A percentile compares a stretch with the other conserved stretches of the same genome.
Conservation (phyloP, 108 stramenopile species). For the Fistulifera solaris region DNA sequence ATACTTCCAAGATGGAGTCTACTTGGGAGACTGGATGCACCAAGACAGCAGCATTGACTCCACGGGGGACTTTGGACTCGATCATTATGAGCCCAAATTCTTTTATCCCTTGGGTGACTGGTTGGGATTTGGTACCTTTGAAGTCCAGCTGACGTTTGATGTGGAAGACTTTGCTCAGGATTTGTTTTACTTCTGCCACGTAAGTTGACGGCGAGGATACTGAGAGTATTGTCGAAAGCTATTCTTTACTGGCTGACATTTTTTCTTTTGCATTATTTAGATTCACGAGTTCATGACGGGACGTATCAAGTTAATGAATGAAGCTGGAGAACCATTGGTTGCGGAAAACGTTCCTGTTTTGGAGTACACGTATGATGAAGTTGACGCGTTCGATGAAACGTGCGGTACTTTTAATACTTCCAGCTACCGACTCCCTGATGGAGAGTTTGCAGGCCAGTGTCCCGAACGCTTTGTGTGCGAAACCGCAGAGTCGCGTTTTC, state of each 20-base stretch:
- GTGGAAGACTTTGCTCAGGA: constrained; percentile 39
- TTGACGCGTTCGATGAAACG: constrained; percentile 33
- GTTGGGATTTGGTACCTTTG: constrained; percentile 49
- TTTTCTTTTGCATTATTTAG: no score
- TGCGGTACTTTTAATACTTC: constrained; percentile 66
- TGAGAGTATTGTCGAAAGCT: no score
- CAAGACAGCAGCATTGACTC: constrained; percentile 27
- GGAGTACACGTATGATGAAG: constrained; percentile 42
- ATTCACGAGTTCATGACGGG: constrained; percentile 23
- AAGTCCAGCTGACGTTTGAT: constrained; percentile 51
- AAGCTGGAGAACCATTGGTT: constrained; percentile 11
- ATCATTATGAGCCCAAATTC: constrained; percentile 78
- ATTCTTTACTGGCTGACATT: no score
- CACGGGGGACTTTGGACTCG: constrained; percentile 64
- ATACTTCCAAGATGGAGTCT: constrained; percentile 57
- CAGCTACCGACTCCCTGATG: constrained; percentile 42
- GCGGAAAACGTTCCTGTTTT: constrained; percentile 25
- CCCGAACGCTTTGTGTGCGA: constrained; percentile 43
- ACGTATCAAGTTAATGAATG: constrained; percentile 52
- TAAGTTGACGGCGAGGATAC: no score
- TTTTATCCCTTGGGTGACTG: constrained; percentile 73
- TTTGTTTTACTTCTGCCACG: constrained; percentile 92
- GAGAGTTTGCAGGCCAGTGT: no score
- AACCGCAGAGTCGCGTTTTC: no score
- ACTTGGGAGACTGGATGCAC: constrained; percentile 33